Evolutionary conservation across 2,329 filamentous ascomycete genomes (phyloP), one percentile per base, ranked within the genome.

Genomic region (Ascochyta clinopodiicola): DNA sequence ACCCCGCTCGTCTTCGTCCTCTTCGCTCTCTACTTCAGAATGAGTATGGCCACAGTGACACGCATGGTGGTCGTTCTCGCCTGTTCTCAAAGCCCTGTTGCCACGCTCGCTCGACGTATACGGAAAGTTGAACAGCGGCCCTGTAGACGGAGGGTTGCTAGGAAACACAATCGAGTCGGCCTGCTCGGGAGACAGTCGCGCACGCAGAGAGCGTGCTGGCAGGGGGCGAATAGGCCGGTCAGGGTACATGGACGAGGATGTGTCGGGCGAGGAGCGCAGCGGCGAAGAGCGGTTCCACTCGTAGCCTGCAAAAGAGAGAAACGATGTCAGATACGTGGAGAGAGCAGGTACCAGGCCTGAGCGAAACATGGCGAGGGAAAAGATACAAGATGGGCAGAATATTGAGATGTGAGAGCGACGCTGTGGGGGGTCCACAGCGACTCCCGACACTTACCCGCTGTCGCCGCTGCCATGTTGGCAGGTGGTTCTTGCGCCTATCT

Each of bases 211-310:
- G 69, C 92, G 89, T 78, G 91, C 95, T 38, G 95, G 95, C 57
- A 99, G 81, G 52, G 95, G 95, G 72, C 92, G 89, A 74, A 99
- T 99, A 58, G 94, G 90, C 76, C 95, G 88, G 73, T 96, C 91
- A 63, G 92, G 92, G 74, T 91, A 96, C 69, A 91, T 82, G 56
- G 90, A 86, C 57, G 92, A 95, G 61, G 87, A 83, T 56, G 89
- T 89, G 81, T 96, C 92, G 63, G 87, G 81, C 36, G 72, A 73
- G 57, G 72, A 74, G 65, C 72, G 69, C 62, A 76, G 65, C 66
- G 74, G 68, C 67, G 73, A 75, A 50, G 72, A 75, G 64, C 67
- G 72, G 61, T 69, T 70, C 73, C 74, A 76, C 66, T 76, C 74
- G 69, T 77, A 77, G 65, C 72, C 75, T 77, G 68, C 63, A 55